A percentile compares a stretch with the other conserved stretches of the same genome.
phyloP scores from a whole-genome alignment of 768 basidiomycete genomes.

The Hypholoma fasciculare region DNA sequence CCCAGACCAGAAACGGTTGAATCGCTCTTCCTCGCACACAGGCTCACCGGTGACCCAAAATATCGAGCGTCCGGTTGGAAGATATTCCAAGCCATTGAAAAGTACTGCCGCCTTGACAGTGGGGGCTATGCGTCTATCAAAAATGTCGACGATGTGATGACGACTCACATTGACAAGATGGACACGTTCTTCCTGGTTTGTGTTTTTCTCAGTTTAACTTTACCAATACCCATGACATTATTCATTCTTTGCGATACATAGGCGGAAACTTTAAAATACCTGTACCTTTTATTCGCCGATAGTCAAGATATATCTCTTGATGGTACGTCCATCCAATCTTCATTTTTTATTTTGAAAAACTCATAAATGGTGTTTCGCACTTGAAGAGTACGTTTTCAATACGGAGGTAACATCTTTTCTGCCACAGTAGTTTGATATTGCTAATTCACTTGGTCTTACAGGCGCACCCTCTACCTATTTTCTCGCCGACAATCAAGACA shows the following conservation, averaged over 20 bases:
- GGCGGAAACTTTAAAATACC: conserved; percentile 92
- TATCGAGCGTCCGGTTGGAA: conserved; percentile 88
- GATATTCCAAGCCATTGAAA: conserved; percentile 89
- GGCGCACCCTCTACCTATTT: conserved; percentile 7
- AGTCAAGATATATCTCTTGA: conserved; percentile 68
- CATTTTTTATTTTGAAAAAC: background rate
- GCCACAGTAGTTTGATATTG: background rate
- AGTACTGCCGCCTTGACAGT: conserved; percentile 69
- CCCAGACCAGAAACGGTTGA: conserved; percentile 89
- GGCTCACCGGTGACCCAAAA: conserved; percentile 78
- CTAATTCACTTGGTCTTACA: background rate
- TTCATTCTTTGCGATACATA: conserved; percentile 24
- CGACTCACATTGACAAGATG: conserved; percentile 83
- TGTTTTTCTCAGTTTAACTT: background rate
- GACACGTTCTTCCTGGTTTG: conserved; percentile 92
- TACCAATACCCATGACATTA: background rate
- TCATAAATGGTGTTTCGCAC: background rate
- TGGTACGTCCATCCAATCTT: conserved; percentile 45
- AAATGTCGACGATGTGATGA: conserved; percentile 83
- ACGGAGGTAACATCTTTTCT: conserved; percentile 52
- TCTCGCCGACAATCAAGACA: conserved; percentile 1
- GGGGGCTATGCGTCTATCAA: conserved; percentile 87
- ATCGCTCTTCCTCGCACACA: conserved; percentile 88
- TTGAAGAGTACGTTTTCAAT: conserved; percentile 82
- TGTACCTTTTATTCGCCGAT: conserved; percentile 89